A percentile compares a stretch with the other conserved stretches of the same genome.
Conservation (phyloP, 305 asterid genomes). For the Solanum chacoense region DNA sequence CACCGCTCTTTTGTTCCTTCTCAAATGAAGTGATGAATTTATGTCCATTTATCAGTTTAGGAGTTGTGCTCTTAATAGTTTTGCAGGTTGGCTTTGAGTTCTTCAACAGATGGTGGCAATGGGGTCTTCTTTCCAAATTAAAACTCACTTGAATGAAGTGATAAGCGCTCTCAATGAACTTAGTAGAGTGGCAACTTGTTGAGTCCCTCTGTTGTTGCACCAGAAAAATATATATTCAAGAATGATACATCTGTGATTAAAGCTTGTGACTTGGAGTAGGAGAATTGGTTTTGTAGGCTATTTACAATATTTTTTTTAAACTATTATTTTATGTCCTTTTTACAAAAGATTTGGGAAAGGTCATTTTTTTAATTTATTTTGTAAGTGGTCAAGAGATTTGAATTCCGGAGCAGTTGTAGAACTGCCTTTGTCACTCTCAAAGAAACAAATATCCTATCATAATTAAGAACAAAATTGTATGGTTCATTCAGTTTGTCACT, state of each 20-base stretch:
- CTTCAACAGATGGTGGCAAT: background rate
- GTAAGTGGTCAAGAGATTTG: background rate
- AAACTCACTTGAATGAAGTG: background rate
- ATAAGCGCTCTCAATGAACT: background rate
- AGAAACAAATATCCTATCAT: background rate
- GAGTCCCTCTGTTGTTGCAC: background rate
- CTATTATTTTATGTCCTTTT: no score
- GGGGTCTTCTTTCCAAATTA: background rate
- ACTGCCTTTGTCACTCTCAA: background rate
- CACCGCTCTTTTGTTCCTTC: background rate
- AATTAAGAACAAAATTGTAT: background rate
- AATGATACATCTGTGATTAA: background rate
- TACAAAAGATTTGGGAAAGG: background rate
- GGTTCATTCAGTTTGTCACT: background rate
- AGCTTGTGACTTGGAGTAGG: background rate
- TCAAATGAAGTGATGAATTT: background rate
- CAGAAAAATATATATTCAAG: background rate
- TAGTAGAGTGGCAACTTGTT: background rate
- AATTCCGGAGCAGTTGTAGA: background rate
- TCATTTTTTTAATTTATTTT: no score
- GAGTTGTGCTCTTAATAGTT: background rate
- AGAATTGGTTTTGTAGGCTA: background rate
- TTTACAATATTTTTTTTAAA: background rate
- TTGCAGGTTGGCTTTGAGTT: background rate
- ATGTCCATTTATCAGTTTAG: background rate